Base-by-base conservation (phyloP, 768 basidiomycete species). In the Agaricus bisporus region DNA sequence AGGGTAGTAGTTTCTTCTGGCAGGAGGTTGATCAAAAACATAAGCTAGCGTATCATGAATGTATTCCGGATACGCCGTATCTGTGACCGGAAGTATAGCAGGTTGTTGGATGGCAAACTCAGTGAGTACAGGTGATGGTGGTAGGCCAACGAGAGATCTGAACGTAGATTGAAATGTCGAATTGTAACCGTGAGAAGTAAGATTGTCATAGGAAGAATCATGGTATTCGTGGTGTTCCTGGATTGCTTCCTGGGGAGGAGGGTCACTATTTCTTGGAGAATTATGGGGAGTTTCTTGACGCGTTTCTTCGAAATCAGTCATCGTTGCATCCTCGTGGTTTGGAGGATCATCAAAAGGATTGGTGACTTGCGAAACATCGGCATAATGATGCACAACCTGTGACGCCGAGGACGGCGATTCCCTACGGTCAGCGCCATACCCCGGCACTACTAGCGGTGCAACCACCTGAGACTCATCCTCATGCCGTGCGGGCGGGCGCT, bases 11-110 rank as follows among this genome's bases (percentile, higher is more conserved):
- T 32, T 25, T n/a, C 11, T 11, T 20, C 41, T 42, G 12, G 25
- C 39, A 15, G 39, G 39, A 11, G 38, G 49, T 10, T 17, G 15
- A 36, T 51, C 32, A 14, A 41, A 36, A 10, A 35, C n/a, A 29
- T 25, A 51, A 32, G 49, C 41, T 28, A 51, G 29, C 5, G 41
- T 51, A 36, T 51, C 41, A 10, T 35, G 39, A 18, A 51, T 51
- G 25, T 32, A 51, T 11, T 51, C 49, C 18, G 49, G 49, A 51
- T 51, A 51, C 7, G 28, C 26, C 25, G 47, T 22, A 15, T 48
- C 47, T 3, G 47, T 18, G 47, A 36, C 32, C 14, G 35, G 20
- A 5, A 22, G 36, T 15, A 35, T 37, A 29, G 10, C 10, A 5
- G 29, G 29, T 25, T 25, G 32, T 25, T 48, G 35, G 3, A 25